These are phyloP conservation scores for Byssochlamys sp. DNA, from an alignment of 2,329 filamentous ascomycete species.

Conservation along the genomic window DNA sequence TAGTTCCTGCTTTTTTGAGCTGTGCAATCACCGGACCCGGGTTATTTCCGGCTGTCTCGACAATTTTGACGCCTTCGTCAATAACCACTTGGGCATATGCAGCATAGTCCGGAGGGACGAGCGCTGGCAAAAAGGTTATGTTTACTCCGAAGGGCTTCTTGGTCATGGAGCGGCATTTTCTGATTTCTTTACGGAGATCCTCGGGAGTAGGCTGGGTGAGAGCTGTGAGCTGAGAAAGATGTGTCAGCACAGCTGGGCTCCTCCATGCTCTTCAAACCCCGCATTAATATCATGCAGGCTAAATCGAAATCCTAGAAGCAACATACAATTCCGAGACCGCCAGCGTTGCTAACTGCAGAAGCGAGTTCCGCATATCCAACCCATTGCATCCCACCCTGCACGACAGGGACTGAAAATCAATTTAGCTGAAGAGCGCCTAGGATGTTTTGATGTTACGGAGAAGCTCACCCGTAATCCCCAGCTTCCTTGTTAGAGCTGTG, in stretches of 20 bases:
- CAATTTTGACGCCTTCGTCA: conserved; percentile 81
- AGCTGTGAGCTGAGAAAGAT: conserved; percentile 33
- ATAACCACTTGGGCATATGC: conserved; percentile 88
- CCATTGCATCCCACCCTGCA: conserved; percentile 49
- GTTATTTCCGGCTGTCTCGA: conserved; percentile 85
- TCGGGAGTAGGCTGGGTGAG: conserved; percentile 87
- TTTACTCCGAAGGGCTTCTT: conserved; percentile 72
- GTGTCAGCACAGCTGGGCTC: neutral
- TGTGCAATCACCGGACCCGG: conserved; percentile 83
- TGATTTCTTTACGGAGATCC: conserved; percentile 88
- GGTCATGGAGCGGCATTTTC: conserved; percentile 64
- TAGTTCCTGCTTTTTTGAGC: conserved; percentile 70
- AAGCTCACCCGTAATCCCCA: conserved; percentile 42
- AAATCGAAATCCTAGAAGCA: neutral
- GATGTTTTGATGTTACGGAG: neutral
- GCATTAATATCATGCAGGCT: neutral
- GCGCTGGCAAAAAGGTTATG: conserved; percentile 79
- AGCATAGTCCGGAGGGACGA: conserved; percentile 82
- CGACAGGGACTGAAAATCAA: conserved; percentile 33
- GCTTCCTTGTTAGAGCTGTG: conserved; percentile 52
- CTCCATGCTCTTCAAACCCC: neutral
- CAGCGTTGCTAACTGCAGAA: conserved; percentile 45
- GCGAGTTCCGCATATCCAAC: conserved; percentile 46
- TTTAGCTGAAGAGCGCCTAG: conserved; percentile 1
- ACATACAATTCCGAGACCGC: conserved; percentile 43